phyloP scores from a whole-genome alignment of 78 protist species.

The Chrysochromulina parva region DNA sequence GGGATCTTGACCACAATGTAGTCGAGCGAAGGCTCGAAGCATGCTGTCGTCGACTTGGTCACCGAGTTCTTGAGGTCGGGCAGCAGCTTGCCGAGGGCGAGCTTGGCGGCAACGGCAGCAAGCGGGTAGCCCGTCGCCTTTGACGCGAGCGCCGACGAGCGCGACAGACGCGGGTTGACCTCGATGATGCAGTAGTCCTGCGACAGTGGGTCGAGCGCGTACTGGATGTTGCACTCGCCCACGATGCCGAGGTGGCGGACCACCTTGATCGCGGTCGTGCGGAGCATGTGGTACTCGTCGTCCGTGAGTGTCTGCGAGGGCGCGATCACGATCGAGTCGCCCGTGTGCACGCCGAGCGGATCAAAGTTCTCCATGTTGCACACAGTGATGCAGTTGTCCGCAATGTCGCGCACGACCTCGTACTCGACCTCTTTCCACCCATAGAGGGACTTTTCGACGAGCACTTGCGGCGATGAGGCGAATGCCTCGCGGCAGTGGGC shows the following conservation, averaged over 20 bases:
- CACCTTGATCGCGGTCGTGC: slow-evolving; percentile 80
- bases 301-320: slow-evolving; percentile 95
- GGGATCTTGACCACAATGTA: slow-evolving; percentile 92
- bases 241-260: slow-evolving; percentile 95
- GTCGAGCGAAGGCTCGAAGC: slow-evolving; percentile 96
- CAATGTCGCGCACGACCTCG: slow-evolving; percentile 95
- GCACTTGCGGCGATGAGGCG: slow-evolving; percentile 70
- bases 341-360: slow-evolving; percentile 98
- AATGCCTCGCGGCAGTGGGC: no score
- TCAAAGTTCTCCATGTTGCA: slow-evolving; percentile 99
- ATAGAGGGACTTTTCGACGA: slow-evolving; percentile 87
- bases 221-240: slow-evolving; percentile 98
- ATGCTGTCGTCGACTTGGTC: slow-evolving; percentile 87
- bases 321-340: slow-evolving; percentile 97
- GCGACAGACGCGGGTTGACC: slow-evolving; percentile 95
- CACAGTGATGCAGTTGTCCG: slow-evolving; percentile 97
- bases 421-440: slow-evolving; percentile 99
- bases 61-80: slow-evolving; percentile 67
- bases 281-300: slow-evolving; percentile 93
- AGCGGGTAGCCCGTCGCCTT: slow-evolving; percentile 98
- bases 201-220: slow-evolving; percentile 92
- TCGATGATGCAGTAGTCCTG: slow-evolving; percentile 68
- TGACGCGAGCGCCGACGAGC: slow-evolving; percentile 93
- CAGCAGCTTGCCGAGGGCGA: slow-evolving; percentile 83
- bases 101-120: slow-evolving; percentile 94